A percentile compares a stretch with the other conserved stretches of the same genome.
Evolutionary conservation across 441 rosid genomes (phyloP).

Genomic region (Melastoma candidum): DNA sequence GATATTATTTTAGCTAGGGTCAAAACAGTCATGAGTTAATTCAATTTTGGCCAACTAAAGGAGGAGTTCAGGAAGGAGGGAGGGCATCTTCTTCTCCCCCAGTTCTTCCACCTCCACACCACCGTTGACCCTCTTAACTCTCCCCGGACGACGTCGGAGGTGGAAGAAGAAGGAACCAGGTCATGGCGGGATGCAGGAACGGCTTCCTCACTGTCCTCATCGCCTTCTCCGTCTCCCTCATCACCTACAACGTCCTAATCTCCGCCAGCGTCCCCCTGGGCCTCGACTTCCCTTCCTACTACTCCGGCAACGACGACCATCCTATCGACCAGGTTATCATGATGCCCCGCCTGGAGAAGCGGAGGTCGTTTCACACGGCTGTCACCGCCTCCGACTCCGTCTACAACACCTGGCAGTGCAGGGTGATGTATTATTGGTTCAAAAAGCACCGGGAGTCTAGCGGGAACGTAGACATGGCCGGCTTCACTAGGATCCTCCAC

Average conservation of each 20-base stretch:
- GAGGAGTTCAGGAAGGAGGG: no score
- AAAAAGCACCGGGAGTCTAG: slow-evolving; percentile 52
- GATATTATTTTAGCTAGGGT: no score
- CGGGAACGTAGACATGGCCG: slow-evolving; percentile 70
- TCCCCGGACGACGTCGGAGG: no score
- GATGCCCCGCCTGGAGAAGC: slow-evolving; percentile 36
- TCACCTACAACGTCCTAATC: slow-evolving; percentile 89
- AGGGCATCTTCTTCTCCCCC: no score
- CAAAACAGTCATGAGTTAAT: no score
- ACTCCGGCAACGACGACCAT: slow-evolving; percentile 16
- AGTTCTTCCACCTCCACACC: no score
- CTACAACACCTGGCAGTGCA: slow-evolving; percentile 94
- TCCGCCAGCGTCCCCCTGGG: slow-evolving; percentile 80
- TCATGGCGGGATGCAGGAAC: slow-evolving; percentile 42
- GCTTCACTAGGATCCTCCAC: slow-evolving; percentile 90
- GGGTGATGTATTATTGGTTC: slow-evolving; percentile 96
- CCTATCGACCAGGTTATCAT: slow-evolving; percentile 52
- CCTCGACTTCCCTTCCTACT: slow-evolving; percentile 65
- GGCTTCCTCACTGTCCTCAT: slow-evolving; percentile 56
- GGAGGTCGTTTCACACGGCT: slow-evolving; percentile 79
- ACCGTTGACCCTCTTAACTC: no score
- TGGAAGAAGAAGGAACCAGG: no score
- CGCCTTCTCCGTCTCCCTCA: slow-evolving; percentile 69
- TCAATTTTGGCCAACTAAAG: no score
- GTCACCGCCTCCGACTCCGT: slow-evolving; percentile 88